These are phyloP conservation scores for Trichaptum fuscoviolaceum DNA, from an alignment of 768 basidiomycete genomes.

Conservation along the genomic window DNA sequence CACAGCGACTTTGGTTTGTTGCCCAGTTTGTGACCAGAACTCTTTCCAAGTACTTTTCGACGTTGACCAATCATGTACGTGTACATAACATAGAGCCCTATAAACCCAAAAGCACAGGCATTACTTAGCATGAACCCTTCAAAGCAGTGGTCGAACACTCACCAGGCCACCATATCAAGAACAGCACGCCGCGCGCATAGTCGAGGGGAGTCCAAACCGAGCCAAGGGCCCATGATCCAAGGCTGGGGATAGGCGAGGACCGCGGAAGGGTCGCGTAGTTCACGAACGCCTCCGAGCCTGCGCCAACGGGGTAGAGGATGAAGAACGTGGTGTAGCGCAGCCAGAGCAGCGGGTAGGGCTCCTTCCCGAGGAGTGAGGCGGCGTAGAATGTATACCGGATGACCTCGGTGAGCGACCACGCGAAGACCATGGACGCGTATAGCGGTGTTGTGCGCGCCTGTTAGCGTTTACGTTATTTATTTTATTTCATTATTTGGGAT, in stretches of 20 bases:
- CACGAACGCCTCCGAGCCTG: conserved; percentile 83
- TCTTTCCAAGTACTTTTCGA: conserved; percentile 43
- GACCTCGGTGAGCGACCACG: conserved; percentile 90
- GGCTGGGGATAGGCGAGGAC: conserved; percentile 37
- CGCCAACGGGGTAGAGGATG: conserved; percentile 89
- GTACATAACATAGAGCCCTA: conserved; percentile 51
- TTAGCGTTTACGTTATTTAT: conserved; percentile 14
- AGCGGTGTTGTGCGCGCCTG: conserved; percentile 70
- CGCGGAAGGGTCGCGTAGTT: conserved; percentile 70
- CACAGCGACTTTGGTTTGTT: conserved; percentile 25
- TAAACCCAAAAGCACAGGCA: background rate
- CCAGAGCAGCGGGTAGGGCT: conserved; percentile 48
- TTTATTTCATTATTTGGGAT: conserved; percentile 12
- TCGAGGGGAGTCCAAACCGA: conserved; percentile 53
- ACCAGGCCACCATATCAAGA: conserved; percentile 90
- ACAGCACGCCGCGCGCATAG: conserved; percentile 52
- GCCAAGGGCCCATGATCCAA: conserved; percentile 31
- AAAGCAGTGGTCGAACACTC: conserved; percentile 23
- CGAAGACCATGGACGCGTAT: conserved; percentile 86
- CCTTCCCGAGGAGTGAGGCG: conserved; percentile 50
- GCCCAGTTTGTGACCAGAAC: conserved; percentile 28
- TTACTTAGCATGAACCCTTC: background rate
- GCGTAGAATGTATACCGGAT: conserved; percentile 91
- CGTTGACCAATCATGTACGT: conserved; percentile 57
- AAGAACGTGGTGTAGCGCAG: conserved; percentile 93